A percentile compares a stretch with the other conserved stretches of the same genome.
Evolutionary conservation across 306 rosid genomes (phyloP).

Genomic region (peach (Prunus persica)): Prunus_persica_NCBIv2 NC_034015.1:21333501-21334000

Average conservation of each 20-base stretch:
- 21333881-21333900: conserved; percentile 78
- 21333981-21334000: conserved; percentile 49
- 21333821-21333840: conserved; percentile 40
- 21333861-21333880: conserved; percentile 39
- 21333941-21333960: conserved; percentile 18
- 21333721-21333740: conserved; percentile 24
- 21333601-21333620: conserved; percentile 36
- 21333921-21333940: conserved; percentile 36
- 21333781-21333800: conserved; percentile 77
- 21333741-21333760: conserved; percentile 40
- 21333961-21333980: conserved; percentile 49
- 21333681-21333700: conserved; percentile 60
- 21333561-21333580: too few species aligned
- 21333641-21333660: conserved; percentile 49
- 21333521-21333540: not conserved
- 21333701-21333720: conserved; percentile 48
- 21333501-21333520: not conserved
- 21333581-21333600: too few species aligned
- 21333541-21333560: not conserved
- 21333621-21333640: conserved; percentile 75
- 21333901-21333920: conserved; percentile 49
- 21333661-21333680: conserved; percentile 42
- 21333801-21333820: conserved; percentile 54
- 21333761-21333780: conserved; percentile 44
- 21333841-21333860: conserved; percentile 41